A percentile compares a stretch with the other conserved stretches of the same genome.
Evolutionary conservation across 1,284 basidiomycete genomes (phyloP).

Genomic region (Stygiomarasmius scandens): DNA sequence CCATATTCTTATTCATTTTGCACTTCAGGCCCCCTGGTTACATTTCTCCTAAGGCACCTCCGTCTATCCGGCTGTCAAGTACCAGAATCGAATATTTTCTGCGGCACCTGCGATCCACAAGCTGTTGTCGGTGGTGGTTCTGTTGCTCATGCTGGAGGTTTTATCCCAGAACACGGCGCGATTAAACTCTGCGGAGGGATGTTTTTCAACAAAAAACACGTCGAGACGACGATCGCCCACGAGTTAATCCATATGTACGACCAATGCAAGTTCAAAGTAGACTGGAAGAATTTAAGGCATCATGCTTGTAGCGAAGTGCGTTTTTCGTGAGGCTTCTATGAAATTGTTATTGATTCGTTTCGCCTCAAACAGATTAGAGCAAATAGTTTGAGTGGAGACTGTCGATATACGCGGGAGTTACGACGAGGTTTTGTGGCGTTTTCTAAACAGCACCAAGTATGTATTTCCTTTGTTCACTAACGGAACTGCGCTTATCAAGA

Average conservation of each 20-base stretch:
- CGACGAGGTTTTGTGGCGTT: constrained; percentile 77
- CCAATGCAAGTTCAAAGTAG: constrained; percentile 91
- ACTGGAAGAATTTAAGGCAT: constrained; percentile 89
- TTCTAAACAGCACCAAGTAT: constrained; percentile 92
- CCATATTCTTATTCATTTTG: not conserved
- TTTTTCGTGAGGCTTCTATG: constrained; percentile 18
- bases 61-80: constrained; percentile 70
- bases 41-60: constrained; percentile 90
- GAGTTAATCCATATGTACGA: constrained; percentile 98
- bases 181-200: constrained; percentile 85
- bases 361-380: constrained; percentile 77
- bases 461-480: constrained; percentile 18
- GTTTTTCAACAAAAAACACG: constrained; percentile 81
- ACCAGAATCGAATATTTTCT: constrained; percentile 74
- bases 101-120: constrained; percentile 75
- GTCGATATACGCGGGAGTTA: constrained; percentile 81
- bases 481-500: constrained; percentile 88
- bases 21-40: constrained; percentile 73
- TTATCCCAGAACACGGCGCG: constrained; percentile 69
- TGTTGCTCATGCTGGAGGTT: constrained; percentile 73
- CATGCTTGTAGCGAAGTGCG: constrained; percentile 95
- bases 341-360: constrained; percentile 1
- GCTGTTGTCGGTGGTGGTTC: constrained; percentile 2
- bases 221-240: constrained; percentile 93
- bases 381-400: constrained; percentile 92